phyloP scores from a whole-genome alignment of 2,329 filamentous ascomycete species.

The Rasamsonia emersonii region DNA sequence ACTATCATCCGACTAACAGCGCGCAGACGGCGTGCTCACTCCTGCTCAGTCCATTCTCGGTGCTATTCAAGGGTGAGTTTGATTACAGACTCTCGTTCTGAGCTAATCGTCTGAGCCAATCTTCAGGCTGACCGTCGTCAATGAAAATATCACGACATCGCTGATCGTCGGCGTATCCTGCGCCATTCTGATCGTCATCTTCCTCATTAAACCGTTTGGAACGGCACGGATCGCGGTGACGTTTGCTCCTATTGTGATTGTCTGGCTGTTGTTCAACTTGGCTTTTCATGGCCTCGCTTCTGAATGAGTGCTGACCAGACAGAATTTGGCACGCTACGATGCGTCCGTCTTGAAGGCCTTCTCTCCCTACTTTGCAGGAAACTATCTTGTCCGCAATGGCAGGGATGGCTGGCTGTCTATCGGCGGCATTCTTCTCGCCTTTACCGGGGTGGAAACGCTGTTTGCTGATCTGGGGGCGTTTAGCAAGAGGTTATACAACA shows the following conservation, averaged over 20 bases:
- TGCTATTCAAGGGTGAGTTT: slow-evolving; percentile 41
- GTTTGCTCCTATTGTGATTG: slow-evolving; percentile 48
- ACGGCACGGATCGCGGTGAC: slow-evolving; percentile 39
- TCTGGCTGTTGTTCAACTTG: slow-evolving; percentile 48
- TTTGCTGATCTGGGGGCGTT: slow-evolving; percentile 75
- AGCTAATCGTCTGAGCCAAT: neutral
- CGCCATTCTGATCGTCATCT: slow-evolving; percentile 46
- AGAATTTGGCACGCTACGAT: slow-evolving; percentile 40
- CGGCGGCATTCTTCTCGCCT: slow-evolving; percentile 60
- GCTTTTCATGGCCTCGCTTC: too few species aligned
- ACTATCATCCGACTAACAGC: neutral
- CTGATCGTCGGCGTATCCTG: slow-evolving; percentile 45
- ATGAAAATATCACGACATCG: slow-evolving; percentile 36
- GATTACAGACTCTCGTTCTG: too few species aligned
- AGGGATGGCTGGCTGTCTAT: slow-evolving; percentile 45
- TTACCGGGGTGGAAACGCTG: slow-evolving; percentile 70
- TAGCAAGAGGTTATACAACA: slow-evolving; percentile 35
- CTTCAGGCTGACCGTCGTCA: slow-evolving; percentile 38
- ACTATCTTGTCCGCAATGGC: slow-evolving; percentile 42
- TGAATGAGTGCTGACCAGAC: too few species aligned
- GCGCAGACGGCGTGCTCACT: slow-evolving; percentile 44
- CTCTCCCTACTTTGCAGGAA: slow-evolving; percentile 40
- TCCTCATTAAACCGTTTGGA: slow-evolving; percentile 48
- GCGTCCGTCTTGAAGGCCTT: slow-evolving; percentile 45
- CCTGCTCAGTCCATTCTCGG: slow-evolving; percentile 51